Conservation (phyloP, 345 rosid species). For the Populus davidiana region DNA sequence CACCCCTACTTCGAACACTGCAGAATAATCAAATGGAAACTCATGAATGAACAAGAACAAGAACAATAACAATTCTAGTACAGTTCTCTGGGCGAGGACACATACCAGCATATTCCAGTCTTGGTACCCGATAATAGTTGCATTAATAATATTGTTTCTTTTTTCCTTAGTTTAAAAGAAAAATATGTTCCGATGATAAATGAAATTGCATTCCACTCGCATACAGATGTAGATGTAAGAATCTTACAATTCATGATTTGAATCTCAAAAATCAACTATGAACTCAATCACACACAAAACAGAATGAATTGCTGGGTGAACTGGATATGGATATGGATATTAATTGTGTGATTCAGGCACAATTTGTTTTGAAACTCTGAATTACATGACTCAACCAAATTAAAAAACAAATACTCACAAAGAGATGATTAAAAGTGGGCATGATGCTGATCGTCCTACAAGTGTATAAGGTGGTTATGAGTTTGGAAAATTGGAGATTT, state of each 20-base stretch:
- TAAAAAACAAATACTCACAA: not conserved
- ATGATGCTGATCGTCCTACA: not conserved
- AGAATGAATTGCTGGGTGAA: not conserved
- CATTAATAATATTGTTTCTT: not conserved
- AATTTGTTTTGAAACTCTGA: not conserved
- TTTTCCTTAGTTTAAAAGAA: not conserved
- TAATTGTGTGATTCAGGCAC: not conserved
- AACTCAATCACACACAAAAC: not conserved
- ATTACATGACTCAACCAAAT: not conserved
- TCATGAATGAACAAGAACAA: not conserved
- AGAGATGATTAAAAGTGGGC: not conserved
- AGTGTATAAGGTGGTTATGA: not conserved
- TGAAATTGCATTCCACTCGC: not conserved
- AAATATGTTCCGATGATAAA: not conserved
- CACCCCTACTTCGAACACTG: not conserved
- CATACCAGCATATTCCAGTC: not conserved
- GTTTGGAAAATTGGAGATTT: not conserved
- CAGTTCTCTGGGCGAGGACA: not conserved
- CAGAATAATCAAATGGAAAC: conserved; percentile 6
- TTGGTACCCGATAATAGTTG: not conserved
- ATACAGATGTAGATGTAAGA: not conserved
- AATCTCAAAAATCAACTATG: not conserved
- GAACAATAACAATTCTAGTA: not conserved
- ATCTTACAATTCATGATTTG: not conserved
- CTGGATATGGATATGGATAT: not conserved